Base-by-base conservation (phyloP, 768 basidiomycete species). In the Lentinula sp. region DNA sequence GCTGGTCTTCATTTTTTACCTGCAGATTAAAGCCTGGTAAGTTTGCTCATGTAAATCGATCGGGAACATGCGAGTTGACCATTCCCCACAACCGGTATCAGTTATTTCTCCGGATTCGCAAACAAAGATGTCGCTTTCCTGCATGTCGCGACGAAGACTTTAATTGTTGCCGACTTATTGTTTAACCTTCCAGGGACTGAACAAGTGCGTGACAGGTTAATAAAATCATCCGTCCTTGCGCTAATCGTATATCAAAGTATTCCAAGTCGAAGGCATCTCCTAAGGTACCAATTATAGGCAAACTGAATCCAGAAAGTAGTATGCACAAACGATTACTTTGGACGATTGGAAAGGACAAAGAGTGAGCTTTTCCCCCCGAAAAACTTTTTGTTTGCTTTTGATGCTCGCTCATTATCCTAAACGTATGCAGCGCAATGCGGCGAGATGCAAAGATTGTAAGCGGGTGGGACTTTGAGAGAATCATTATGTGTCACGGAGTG, bases 401-500 rank as follows among this genome's bases (percentile, higher is more conserved):
- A 18, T 18, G 21, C 18, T 45, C 3, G 7, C 42, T 40, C 28
- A 37, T 10, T 34, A 10, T 31, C 40, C 28, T 15, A 31, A 52
- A 46, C 18, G n/a, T 54, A 23, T 40, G 15, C 34, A 80, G 79
- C 5, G 75, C 74, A 7, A 90, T 91, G 88, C 77, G 76, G 49
- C 76, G 81, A 21, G 85, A 88, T 63, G 85, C 81, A 5, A 81
- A 78, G 65, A 84, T 78, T 1, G 89, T 93, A 2, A 77, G 82
- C 1, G 77, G 71, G 0, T 93, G 92, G 92, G 84, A 87, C 64
- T 89, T 90, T 67, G 78, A 86, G 5, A 75, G 85, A 48, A 86
- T 90, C 64, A 89, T 90, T 48, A 87, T 87, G 61, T 91, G 89
- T 64, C 88, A 91, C 70, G 76, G 76, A 32, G 79, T 79, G 65